Conservation (phyloP, 2,329 filamentous ascomycete species). For the Paracorniculantispora psalliotae region DNA sequence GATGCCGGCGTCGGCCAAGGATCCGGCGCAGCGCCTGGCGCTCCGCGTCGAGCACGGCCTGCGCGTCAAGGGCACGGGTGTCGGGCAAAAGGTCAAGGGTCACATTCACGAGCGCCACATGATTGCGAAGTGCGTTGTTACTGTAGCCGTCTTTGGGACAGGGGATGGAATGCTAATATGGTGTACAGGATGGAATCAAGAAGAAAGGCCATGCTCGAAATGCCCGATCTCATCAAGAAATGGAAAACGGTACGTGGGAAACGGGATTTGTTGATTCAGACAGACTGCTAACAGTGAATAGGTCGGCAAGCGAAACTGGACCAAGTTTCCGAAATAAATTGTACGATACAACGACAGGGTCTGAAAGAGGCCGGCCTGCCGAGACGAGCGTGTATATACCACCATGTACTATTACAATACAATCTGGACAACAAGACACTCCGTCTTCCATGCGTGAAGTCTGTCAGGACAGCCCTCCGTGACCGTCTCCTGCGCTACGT, state of each 20-base stretch:
- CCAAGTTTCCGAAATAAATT: constrained; percentile 51
- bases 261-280: too few species aligned
- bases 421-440: constrained; percentile 14
- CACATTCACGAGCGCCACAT: constrained; percentile 87
- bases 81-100: constrained; percentile 91
- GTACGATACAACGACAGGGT: background rate
- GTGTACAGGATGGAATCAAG: constrained; percentile 70
- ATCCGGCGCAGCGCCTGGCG: constrained; percentile 63
- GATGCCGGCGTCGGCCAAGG: constrained; percentile 72
- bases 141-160: background rate
- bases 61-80: constrained; percentile 86
- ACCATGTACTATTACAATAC: constrained; percentile 29
- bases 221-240: constrained; percentile 84
- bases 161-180: constrained; percentile 25
- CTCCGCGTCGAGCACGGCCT: constrained; percentile 74
- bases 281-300: constrained; percentile 36
- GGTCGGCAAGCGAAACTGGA: constrained; percentile 53
- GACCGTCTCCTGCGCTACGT: too few species aligned
- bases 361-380: background rate
- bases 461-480: too few species aligned
- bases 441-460: background rate
- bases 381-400: constrained; percentile 14
- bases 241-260: constrained; percentile 92
- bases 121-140: constrained; percentile 58
- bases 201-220: constrained; percentile 87